phyloP scores from a whole-genome alignment of 495 filamentous ascomycete genomes.

The Chaetomium fimeti region DNA sequence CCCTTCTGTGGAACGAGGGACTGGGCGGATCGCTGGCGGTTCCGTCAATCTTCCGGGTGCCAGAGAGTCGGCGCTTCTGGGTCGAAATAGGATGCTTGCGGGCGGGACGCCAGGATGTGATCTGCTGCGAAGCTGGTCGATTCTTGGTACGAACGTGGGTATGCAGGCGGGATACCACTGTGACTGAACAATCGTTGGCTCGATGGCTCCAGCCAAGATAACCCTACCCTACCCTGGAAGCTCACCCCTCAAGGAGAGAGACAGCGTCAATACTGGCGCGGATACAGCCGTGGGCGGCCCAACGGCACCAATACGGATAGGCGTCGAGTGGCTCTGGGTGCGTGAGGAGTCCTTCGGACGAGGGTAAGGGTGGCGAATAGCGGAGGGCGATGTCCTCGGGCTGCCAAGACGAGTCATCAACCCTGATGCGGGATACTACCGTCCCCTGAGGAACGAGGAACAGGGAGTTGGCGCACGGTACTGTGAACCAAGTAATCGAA shows the following conservation, averaged over 20 bases:
- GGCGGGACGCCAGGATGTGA: constrained; percentile 23
- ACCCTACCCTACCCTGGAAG: constrained; percentile 23
- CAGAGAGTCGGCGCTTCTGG: constrained; percentile 25
- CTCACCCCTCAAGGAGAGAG: constrained; percentile 18
- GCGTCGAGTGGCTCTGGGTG: constrained; percentile 13
- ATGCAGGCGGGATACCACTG: constrained; percentile 33
- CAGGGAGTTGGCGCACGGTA: constrained; percentile 14
- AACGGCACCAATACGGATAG: constrained; percentile 7
- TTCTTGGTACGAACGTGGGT: constrained; percentile 30
- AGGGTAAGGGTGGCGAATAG: constrained; percentile 27
- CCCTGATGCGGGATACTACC: constrained; percentile 14
- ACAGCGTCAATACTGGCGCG: constrained; percentile 18
- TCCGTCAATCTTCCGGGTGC: constrained; percentile 19
- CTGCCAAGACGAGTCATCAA: constrained; percentile 22
- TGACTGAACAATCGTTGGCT: constrained; percentile 28
- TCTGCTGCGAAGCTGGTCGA: constrained; percentile 24
- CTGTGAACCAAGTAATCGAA: too few relatives aligned
- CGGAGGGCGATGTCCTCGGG: constrained; percentile 14
- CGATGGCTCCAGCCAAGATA: constrained; percentile 27
- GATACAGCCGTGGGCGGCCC: constrained; percentile 18
- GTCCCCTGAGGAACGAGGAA: constrained; percentile 1
- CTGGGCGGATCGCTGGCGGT: constrained; percentile 13
- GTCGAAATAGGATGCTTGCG: constrained; percentile 18
- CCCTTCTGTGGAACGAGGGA: constrained; percentile 18
- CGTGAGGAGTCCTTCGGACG: constrained; percentile 6